These are phyloP conservation scores for Pythium dissotocum DNA, from an alignment of 352 stramenopile species.

Conservation along the genomic window DNA sequence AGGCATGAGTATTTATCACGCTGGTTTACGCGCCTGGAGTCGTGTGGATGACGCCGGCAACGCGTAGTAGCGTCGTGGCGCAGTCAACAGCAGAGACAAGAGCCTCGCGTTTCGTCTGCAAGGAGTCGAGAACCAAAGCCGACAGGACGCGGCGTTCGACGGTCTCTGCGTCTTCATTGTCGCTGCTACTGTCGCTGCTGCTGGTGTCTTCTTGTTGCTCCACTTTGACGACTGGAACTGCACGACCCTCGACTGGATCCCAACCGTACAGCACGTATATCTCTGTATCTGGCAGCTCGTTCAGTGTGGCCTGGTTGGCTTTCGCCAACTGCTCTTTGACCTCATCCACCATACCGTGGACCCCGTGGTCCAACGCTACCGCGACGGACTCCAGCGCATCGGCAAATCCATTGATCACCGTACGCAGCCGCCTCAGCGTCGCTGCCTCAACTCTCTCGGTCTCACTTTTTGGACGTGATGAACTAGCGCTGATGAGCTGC, in stretches of 20 bases:
- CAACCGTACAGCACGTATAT: conserved; percentile 41
- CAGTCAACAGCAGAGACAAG: conserved; percentile 48
- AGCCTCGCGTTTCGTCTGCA: conserved; percentile 45
- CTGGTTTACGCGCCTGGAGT: not conserved
- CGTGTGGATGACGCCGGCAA: conserved; percentile 38
- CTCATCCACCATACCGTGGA: conserved; percentile 14
- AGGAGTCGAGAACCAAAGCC: conserved; percentile 44
- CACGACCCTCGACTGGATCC: conserved; percentile 25
- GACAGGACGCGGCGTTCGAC: conserved; percentile 31
- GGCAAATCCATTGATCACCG: conserved; percentile 15
- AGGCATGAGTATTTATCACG: conserved; percentile 1
- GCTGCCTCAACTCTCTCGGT: not conserved
- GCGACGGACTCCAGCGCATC: conserved; percentile 21
- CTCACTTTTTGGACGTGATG: not conserved
- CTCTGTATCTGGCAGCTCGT: not conserved
- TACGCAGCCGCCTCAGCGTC: conserved; percentile 9
- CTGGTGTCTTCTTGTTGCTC: not conserved
- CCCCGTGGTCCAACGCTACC: conserved; percentile 19
- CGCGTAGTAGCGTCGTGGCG: conserved; percentile 36
- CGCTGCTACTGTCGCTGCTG: conserved; percentile 9
- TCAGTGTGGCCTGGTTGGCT: conserved; percentile 33
- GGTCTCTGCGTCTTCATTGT: conserved; percentile 2
- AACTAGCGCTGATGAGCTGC: conserved; percentile 16
- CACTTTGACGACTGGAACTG: conserved; percentile 27
- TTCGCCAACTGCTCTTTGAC: conserved; percentile 32